phyloP scores from a whole-genome alignment of 2,329 filamentous ascomycete genomes.

The Aspergillus brunneoviolaceus region DNA sequence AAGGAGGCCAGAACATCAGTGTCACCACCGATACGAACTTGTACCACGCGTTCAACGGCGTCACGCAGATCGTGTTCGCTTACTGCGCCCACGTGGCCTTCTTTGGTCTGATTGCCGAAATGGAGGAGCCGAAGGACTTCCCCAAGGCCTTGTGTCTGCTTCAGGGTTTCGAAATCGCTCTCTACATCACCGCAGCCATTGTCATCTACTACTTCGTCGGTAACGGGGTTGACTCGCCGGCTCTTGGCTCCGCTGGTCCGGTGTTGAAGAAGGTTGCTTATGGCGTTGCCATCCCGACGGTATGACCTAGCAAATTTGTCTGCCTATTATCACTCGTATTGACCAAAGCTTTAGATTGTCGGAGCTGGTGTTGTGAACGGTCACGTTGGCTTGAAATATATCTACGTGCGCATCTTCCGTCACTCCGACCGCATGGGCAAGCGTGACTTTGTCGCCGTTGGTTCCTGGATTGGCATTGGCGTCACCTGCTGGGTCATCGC shows the following conservation, averaged over 20 bases:
- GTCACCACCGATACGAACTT: constrained; percentile 47
- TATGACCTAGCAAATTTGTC: constrained; percentile 15
- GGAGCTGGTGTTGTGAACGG: constrained; percentile 70
- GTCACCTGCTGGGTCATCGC: constrained; percentile 58
- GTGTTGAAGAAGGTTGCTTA: constrained; percentile 64
- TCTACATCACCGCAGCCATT: constrained; percentile 66
- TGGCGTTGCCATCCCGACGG: constrained; percentile 65
- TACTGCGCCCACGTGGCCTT: constrained; percentile 70
- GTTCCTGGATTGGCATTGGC: constrained; percentile 61
- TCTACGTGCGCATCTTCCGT: constrained; percentile 63
- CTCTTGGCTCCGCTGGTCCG: constrained; percentile 60
- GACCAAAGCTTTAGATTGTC: constrained; percentile 49
- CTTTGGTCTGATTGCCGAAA: constrained; percentile 65
- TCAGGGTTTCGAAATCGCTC: constrained; percentile 57
- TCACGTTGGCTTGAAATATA: constrained; percentile 64
- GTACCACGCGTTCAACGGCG: constrained; percentile 58
- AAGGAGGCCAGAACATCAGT: constrained; percentile 36
- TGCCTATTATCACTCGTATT: not conserved
- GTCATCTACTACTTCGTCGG: constrained; percentile 70
- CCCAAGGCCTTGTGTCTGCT: constrained; percentile 62
- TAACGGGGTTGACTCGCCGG: constrained; percentile 60
- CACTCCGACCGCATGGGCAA: constrained; percentile 55
- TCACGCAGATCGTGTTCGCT: constrained; percentile 69
- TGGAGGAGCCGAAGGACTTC: constrained; percentile 61
- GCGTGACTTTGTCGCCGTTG: constrained; percentile 50